phyloP scores from a whole-genome alignment of 257 asterid species.

The Eucommia ulmoides region DNA sequence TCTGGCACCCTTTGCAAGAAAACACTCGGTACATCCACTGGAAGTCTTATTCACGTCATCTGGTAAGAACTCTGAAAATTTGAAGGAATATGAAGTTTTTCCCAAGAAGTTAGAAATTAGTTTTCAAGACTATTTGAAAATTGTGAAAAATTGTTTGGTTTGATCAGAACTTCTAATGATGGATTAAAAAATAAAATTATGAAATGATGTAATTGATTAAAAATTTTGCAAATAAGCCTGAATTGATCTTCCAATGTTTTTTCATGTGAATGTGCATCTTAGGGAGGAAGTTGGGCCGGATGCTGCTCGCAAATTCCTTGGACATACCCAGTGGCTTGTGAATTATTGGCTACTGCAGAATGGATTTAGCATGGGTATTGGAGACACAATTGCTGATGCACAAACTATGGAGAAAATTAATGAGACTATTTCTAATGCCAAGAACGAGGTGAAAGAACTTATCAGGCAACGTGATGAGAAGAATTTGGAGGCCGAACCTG shows the following conservation, averaged over 20 bases:
- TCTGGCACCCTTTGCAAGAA: conserved; percentile 96
- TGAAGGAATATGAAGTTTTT: no score
- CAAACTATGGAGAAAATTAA: conserved; percentile 75
- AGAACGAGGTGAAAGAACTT: conserved; percentile 80
- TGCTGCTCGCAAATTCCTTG: conserved; percentile 97
- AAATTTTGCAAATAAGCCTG: no score
- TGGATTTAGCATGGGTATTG: conserved; percentile 95
- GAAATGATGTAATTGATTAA: no score
- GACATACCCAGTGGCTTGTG: conserved; percentile 99
- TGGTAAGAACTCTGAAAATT: no score
- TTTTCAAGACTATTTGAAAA: no score
- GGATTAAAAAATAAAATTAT: no score
- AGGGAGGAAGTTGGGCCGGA: conserved; percentile 99
- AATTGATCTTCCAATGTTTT: no score
- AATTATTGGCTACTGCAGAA: conserved; percentile 97
- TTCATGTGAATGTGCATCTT: no score
- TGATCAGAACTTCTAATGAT: no score
- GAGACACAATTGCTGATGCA: conserved; percentile 98
- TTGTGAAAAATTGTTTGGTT: no score
- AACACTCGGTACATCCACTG: conserved; percentile 90
- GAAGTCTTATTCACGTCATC: conserved; percentile 96
- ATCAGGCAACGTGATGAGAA: conserved; percentile 62
- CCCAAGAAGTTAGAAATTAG: no score
- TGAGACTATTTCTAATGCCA: conserved; percentile 77
- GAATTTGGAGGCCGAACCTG: conserved; percentile 95